Conservation (phyloP, 164 flowering plant species). For the Stephania cephalantha region DNA sequence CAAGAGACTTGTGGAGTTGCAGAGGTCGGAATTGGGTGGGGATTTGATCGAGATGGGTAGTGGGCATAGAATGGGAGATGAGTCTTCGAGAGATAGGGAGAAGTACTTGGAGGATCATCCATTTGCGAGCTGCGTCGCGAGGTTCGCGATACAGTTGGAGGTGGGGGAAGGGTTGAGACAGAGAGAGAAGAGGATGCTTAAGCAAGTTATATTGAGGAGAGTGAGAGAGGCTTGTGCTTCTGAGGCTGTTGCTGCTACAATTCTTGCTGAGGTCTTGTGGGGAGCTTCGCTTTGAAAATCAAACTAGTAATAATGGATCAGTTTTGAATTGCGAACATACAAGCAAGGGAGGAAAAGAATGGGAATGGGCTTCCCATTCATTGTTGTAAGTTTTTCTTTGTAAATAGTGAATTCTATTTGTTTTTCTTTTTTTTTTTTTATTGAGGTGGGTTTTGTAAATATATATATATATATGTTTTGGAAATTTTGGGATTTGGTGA, state of each 20-base stretch:
- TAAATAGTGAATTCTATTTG: background rate
- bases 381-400: background rate
- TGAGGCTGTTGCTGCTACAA: slow-evolving; percentile 75
- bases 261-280: slow-evolving; percentile 86
- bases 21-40: slow-evolving; percentile 58
- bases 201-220: slow-evolving; percentile 55
- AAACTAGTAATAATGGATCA: no score
- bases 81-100: slow-evolving; percentile 21
- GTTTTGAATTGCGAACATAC: background rate
- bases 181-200: slow-evolving; percentile 73
- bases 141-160: slow-evolving; percentile 79
- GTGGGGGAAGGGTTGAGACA: slow-evolving; percentile 90
- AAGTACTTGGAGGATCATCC: slow-evolving; percentile 41
- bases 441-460: background rate
- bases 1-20: slow-evolving; percentile 60
- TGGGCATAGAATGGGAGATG: slow-evolving; percentile 17
- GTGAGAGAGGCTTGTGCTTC: slow-evolving; percentile 49
- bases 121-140: slow-evolving; percentile 77
- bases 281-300: slow-evolving; percentile 62
- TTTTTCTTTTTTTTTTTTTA: background rate
- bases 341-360: background rate
- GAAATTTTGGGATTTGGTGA: background rate
- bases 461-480: background rate
- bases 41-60: slow-evolving; percentile 47
- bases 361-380: background rate